These are phyloP conservation scores for Nicotiana noctiflora DNA, from an alignment of 257 asterid species.

Conservation along the genomic window DNA sequence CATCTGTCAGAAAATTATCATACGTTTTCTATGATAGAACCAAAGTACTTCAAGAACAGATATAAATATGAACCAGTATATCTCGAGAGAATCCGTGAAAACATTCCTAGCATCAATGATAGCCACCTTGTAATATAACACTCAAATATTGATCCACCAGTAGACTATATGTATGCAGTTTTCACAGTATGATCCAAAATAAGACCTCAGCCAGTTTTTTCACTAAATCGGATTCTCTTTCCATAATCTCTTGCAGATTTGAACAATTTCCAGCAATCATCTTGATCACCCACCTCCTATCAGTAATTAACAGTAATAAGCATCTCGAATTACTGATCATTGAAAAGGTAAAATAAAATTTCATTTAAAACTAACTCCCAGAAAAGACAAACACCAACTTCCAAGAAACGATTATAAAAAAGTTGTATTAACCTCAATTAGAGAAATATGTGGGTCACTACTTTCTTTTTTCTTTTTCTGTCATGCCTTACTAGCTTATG, in stretches of 20 bases:
- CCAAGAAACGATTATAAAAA: background rate
- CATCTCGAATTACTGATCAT: constrained; percentile 10
- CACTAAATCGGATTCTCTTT: constrained; percentile 70
- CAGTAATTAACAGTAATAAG: constrained; percentile 26
- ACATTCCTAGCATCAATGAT: background rate
- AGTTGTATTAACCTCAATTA: background rate
- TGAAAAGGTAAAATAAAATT: background rate
- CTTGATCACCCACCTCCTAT: constrained; percentile 98
- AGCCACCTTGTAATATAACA: background rate
- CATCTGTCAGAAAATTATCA: background rate
- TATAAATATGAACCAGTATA: background rate
- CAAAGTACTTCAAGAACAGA: background rate
- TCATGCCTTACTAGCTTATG: background rate
- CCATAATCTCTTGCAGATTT: constrained; percentile 60
- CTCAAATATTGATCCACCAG: background rate
- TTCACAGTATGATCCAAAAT: constrained; percentile 9
- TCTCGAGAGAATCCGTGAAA: background rate
- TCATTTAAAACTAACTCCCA: background rate
- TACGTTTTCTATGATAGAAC: background rate
- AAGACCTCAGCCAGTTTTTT: constrained; percentile 74
- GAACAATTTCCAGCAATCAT: constrained; percentile 57
- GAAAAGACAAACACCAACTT: background rate
- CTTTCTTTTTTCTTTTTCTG: background rate
- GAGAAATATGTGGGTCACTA: background rate
- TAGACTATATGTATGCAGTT: background rate